These are phyloP conservation scores for Acacia melanoxylon DNA, from an alignment of 306 rosid species.

Conservation along the genomic window DNA sequence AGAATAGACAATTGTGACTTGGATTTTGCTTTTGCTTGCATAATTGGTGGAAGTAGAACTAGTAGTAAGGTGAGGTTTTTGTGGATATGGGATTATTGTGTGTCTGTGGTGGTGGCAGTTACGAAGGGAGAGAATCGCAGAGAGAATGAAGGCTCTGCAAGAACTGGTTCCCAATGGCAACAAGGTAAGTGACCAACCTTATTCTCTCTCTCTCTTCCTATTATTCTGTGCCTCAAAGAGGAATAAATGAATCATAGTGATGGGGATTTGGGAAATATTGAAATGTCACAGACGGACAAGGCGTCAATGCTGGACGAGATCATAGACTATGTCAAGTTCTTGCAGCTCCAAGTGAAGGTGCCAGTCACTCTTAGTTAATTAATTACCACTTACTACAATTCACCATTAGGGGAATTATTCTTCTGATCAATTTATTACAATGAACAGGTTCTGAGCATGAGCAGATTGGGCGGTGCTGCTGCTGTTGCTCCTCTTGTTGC, in stretches of 20 bases:
- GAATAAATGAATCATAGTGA: neutral
- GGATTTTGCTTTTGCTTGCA: neutral
- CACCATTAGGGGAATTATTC: neutral
- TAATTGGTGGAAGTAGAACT: neutral
- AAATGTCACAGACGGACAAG: constrained; percentile 86
- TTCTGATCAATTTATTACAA: neutral
- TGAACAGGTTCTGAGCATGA: constrained; percentile 93
- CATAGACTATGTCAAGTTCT: constrained; percentile 93
- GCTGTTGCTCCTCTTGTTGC: constrained; percentile 90
- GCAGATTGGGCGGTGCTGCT: constrained; percentile 96
- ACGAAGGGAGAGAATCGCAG: constrained; percentile 97
- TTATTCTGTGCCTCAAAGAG: neutral
- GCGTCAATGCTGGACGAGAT: constrained; percentile 99
- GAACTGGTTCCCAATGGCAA: constrained; percentile 97
- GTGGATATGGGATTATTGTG: neutral
- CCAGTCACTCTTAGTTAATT: no score
- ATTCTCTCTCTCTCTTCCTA: neutral
- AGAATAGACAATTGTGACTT: neutral
- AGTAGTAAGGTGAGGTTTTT: neutral
- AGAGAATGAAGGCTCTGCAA: constrained; percentile 96
- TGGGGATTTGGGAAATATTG: constrained; percentile 7
- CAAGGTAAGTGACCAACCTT: constrained; percentile 49
- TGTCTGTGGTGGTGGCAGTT: constrained; percentile 56
- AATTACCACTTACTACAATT: no score
- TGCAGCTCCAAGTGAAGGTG: constrained; percentile 98